Percentiles rank a stretch among this genome's conserved stretches.
These are phyloP conservation scores for Diaporthe vaccinii DNA, from an alignment of 2,329 filamentous ascomycete species.

Conservation along the genomic window DNA sequence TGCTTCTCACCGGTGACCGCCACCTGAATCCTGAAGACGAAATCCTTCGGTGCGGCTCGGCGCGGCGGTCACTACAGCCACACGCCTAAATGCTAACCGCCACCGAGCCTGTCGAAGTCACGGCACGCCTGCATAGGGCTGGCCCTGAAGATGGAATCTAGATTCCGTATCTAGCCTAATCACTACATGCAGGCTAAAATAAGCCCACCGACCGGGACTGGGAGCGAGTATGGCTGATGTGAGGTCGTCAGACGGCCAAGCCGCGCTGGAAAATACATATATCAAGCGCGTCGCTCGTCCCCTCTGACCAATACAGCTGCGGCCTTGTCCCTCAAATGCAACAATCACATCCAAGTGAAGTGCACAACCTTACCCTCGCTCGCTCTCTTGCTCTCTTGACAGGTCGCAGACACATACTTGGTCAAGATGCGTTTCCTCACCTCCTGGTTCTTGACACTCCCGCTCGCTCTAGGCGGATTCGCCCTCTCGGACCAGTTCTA, in stretches of 20 bases:
- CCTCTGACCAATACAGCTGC: background rate
- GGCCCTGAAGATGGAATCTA: background rate
- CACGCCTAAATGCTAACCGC: background rate
- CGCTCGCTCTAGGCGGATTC: background rate
- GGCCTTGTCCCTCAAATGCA: background rate
- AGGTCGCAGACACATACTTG: background rate
- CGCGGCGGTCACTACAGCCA: background rate
- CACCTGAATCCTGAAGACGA: background rate
- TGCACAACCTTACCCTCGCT: background rate
- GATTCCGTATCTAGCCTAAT: conserved; percentile 8
- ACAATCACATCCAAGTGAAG: too few relatives aligned
- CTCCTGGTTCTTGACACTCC: background rate
- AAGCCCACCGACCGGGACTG: background rate
- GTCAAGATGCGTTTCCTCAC: conserved; percentile 2
- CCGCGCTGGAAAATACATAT: background rate
- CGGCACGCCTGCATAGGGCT: background rate
- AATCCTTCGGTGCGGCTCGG: too few relatives aligned
- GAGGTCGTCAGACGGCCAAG: background rate
- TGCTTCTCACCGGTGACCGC: background rate
- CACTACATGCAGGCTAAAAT: background rate
- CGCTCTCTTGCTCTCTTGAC: background rate
- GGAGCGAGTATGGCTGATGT: background rate
- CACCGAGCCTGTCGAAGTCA: background rate
- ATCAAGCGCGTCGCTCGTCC: background rate
- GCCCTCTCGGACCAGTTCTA: conserved; percentile 7